Base-by-base conservation (phyloP, 106 monocot genomes). In the Posidonia australis region DNA sequence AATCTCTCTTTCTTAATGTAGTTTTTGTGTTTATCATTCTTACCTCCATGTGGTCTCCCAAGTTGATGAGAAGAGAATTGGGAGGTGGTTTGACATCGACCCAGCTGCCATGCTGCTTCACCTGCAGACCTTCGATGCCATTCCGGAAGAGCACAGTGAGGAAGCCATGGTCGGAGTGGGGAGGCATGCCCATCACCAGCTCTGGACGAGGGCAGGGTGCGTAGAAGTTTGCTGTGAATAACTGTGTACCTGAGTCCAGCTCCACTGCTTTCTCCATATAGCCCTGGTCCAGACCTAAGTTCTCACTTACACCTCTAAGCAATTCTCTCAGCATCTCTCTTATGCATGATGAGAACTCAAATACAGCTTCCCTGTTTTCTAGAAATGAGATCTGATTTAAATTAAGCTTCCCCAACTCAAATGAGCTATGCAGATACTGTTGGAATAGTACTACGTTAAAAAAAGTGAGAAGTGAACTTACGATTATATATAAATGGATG, bases 1-100 rank as follows among this genome's bases (percentile, higher is more conserved):
- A n/a, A n/a, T n/a, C n/a, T n/a, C n/a, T n/a, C n/a, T n/a, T n/a
- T n/a, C n/a, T n/a, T n/a, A n/a, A n/a, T n/a, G n/a, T n/a, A n/a
- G n/a, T n/a, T n/a, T n/a, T n/a, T n/a, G n/a, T n/a, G n/a, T n/a
- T n/a, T n/a, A n/a, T n/a, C n/a, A 20, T 13, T 32, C 62, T 62
- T 72, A 89, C 89, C 85, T 89, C 89, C 72, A 78, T 66, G 10
- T 85, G 85, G 41, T 89, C 89, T 2, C 89, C 89, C 9, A 63
- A 56, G 63, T 81, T 87, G 76, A 87, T 67, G 54, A 87, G 62
- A 26, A 76, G 70, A 19, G 83, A 80, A 61, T 74, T 64, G 14
- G 83, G 87, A 21, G 44, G 44, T 5, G 77, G 75, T 42, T 73
- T 70, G 57, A 84, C 79, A 3, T 29, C 44, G 17, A 84, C 65